Base-by-base conservation (phyloP, 768 basidiomycete species). In the Hericium rajendrae region DNA sequence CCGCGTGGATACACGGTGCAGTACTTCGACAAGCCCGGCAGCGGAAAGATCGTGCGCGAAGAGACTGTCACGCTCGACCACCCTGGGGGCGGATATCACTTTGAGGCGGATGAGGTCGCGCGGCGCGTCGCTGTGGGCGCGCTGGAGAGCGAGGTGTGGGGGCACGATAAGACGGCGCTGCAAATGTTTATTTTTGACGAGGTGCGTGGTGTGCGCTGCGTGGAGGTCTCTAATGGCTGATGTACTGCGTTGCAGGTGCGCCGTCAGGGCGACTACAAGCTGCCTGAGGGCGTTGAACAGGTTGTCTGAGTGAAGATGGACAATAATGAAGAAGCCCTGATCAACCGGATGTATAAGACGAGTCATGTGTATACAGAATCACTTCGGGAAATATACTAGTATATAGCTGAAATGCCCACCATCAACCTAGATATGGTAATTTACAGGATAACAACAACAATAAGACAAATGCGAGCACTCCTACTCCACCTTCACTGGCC, bases 91-190 rank as follows among this genome's bases (percentile, higher is more conserved):
- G 92, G 91, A 8, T 89, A 81, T 86, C 81, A 90, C 68, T 94
- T 85, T 70, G 81, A 94, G 69, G 91, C 91, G 3, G 92, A 94
- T 64, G 91, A 94, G 59, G 90, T 91, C 11, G 91, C 88, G 16
- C 71, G 88, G 51, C 89, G 86, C 65, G 73, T 91, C 20, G 71
- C 82, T 40, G 85, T 85, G 54, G 86, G 86, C 2, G 88, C 85
- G 74, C 71, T 72, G 24, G 83, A 93, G 71, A 91, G 89, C 64
- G 74, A 74, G 4, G 64, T 82, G 37, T 92, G 91, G 88, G 78
- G 83, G 1, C 86, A 86, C 62, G 81, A 84, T 46, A 91, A 92
- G 73, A 92, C 86, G 65, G 64, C 88, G 64, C 64, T 93, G 59
- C 81, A 86, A 60, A 93, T 93, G 85, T 75, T 82, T 32, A 81